Percentiles rank a stretch among this genome's conserved stretches.
phyloP scores from a whole-genome alignment of 768 basidiomycete genomes.

The Amylocystis lapponica region DNA sequence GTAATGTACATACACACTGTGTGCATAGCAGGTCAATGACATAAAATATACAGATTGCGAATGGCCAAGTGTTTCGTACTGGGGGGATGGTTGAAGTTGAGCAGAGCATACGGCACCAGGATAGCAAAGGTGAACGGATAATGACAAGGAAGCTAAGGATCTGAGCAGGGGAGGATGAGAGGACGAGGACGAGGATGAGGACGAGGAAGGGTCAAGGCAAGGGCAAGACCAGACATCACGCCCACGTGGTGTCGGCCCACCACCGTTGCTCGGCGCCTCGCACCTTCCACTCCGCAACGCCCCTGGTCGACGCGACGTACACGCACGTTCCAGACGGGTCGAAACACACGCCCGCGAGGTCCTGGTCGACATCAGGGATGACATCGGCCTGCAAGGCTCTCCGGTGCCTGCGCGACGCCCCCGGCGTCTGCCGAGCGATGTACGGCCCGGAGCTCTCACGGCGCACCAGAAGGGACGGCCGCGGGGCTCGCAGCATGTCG shows the following conservation, averaged over 20 bases:
- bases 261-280: slow-evolving; percentile 67
- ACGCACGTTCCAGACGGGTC: slow-evolving; percentile 63
- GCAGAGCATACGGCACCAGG: no score
- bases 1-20: no score
- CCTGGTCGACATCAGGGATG: slow-evolving; percentile 32
- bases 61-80: no score
- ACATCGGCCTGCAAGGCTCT: slow-evolving; percentile 5
- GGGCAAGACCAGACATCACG: slow-evolving; percentile 26
- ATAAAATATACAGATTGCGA: no score
- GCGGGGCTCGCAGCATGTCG: slow-evolving; percentile 12
- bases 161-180: no score
- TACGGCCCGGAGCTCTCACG: slow-evolving; percentile 20
- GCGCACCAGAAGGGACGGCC: slow-evolving; percentile 17
- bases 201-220: no score
- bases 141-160: no score
- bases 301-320: slow-evolving; percentile 60
- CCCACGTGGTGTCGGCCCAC: slow-evolving; percentile 53
- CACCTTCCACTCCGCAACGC: slow-evolving; percentile 75
- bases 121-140: no score
- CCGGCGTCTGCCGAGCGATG: slow-evolving; percentile 8
- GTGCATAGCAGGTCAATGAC: no score
- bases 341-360: slow-evolving; percentile 69
- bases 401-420: slow-evolving; percentile 7
- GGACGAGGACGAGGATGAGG: no score
- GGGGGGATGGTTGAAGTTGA: no score